Conservation (phyloP, 345 rosid species). For the Sonneratia caseolaris region DNA sequence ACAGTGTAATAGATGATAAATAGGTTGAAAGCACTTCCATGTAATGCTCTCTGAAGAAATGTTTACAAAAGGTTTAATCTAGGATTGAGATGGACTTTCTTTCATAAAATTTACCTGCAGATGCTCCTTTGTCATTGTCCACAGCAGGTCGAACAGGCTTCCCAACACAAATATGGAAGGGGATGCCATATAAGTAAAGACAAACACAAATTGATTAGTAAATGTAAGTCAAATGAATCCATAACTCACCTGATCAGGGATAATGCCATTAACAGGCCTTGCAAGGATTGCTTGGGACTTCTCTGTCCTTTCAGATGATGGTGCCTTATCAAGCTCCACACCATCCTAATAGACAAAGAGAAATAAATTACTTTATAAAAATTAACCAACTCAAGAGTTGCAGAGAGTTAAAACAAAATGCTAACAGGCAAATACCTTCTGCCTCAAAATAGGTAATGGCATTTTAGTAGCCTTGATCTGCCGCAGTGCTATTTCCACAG, state of each 20-base stretch:
- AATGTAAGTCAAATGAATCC: constrained; percentile 5
- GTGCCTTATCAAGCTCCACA: constrained; percentile 66
- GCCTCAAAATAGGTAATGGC: constrained; percentile 43
- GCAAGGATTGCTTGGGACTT: constrained; percentile 78
- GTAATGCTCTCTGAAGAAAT: neutral
- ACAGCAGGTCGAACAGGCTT: constrained; percentile 50
- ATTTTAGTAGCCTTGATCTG: constrained; percentile 59
- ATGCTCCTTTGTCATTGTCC: constrained; percentile 57
- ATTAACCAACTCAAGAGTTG: neutral
- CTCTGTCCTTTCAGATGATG: constrained; percentile 49
- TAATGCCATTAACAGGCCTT: constrained; percentile 75
- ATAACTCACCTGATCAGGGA: constrained; percentile 71
- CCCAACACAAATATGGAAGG: neutral
- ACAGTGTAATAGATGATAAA: neutral
- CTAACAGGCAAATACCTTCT: constrained; percentile 42
- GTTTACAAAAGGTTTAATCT: neutral
- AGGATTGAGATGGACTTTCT: neutral
- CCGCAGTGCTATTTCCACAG: constrained; percentile 70
- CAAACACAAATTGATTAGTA: neutral
- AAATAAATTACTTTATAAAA: constrained; percentile 1
- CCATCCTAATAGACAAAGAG: constrained; percentile 41
- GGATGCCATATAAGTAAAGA: neutral
- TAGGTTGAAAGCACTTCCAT: neutral
- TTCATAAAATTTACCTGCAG: constrained; percentile 40
- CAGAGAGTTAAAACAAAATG: neutral